phyloP scores from a whole-genome alignment of 257 asterid species.

The Capsicum baccatum region DNA sequence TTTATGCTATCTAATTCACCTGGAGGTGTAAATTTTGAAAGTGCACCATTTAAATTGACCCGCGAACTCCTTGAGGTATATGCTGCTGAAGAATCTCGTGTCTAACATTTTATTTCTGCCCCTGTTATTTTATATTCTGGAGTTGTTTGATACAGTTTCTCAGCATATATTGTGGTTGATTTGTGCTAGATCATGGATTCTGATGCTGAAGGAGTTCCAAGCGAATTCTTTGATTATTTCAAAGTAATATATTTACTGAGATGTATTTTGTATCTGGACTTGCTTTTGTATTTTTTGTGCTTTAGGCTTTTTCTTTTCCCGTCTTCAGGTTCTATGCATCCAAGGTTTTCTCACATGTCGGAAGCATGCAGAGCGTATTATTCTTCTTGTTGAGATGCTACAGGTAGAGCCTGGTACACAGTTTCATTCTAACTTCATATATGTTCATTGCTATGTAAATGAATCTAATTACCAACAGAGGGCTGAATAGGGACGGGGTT shows the following conservation, averaged over 20 bases:
- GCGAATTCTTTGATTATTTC: conserved; percentile 97
- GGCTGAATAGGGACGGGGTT: neutral
- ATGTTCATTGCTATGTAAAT: neutral
- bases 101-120: conserved; percentile 14
- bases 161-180: conserved; percentile 31
- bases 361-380: conserved; percentile 95
- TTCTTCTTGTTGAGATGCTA: conserved; percentile 98
- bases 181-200: conserved; percentile 93
- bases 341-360: conserved; percentile 97
- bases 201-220: conserved; percentile 99
- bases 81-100: conserved; percentile 20
- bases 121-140: neutral
- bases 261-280: neutral
- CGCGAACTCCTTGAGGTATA: conserved; percentile 98
- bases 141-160: conserved; percentile 28
- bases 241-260: conserved; percentile 51
- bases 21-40: conserved; percentile 99
- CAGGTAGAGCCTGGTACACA: conserved; percentile 53
- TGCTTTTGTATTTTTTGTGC: neutral
- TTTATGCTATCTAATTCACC: conserved; percentile 99
- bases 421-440: neutral
- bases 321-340: conserved; percentile 71
- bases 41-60: conserved; percentile 97
- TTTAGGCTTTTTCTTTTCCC: conserved; percentile 16
- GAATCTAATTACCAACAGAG: neutral